Evolutionary conservation across 1,284 basidiomycete genomes (phyloP).

Genomic region (Pseudozyma tsukubaensis): DNA sequence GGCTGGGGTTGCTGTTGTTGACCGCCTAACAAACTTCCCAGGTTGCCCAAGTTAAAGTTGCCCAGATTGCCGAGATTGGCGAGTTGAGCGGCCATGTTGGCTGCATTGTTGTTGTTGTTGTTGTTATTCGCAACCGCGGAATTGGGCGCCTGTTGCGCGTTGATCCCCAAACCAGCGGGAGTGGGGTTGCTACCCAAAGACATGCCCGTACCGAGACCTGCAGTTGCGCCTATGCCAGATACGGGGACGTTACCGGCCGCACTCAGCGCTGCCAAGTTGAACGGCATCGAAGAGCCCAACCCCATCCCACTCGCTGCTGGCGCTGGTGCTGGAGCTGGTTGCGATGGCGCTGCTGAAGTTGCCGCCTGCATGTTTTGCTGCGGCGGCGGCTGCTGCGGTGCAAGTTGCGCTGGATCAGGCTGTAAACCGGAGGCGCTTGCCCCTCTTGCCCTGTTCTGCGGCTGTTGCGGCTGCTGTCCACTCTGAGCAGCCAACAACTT

Average conservation of each 20-base stretch:
- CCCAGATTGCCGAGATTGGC: slow-evolving; percentile 12
- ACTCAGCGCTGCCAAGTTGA: slow-evolving; percentile 36
- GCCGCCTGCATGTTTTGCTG: too few relatives aligned
- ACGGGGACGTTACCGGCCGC: slow-evolving; percentile 37
- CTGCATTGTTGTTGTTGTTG: neutral
- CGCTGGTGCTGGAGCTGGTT: neutral
- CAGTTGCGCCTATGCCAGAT: slow-evolving; percentile 11
- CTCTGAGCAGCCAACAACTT: slow-evolving; percentile 37
- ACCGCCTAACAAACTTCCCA: slow-evolving; percentile 5
- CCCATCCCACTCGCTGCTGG: slow-evolving; percentile 27
- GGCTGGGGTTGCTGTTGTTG: slow-evolving; percentile 7
- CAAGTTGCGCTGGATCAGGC: neutral
- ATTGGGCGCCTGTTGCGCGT: neutral
- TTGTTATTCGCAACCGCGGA: neutral
- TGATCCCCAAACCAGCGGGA: neutral
- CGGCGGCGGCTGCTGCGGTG: neutral
- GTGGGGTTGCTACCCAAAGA: neutral
- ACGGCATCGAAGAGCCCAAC: slow-evolving; percentile 45
- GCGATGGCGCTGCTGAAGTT: neutral
- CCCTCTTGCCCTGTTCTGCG: slow-evolving; percentile 10
- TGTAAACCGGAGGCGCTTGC: slow-evolving; percentile 8
- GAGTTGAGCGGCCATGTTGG: neutral
- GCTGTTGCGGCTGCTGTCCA: slow-evolving; percentile 3
- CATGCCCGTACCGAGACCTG: slow-evolving; percentile 10
- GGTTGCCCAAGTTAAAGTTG: slow-evolving; percentile 21